Conservation (phyloP, 2,329 filamentous ascomycete species). For the Orbilia ellipsospora region DNA sequence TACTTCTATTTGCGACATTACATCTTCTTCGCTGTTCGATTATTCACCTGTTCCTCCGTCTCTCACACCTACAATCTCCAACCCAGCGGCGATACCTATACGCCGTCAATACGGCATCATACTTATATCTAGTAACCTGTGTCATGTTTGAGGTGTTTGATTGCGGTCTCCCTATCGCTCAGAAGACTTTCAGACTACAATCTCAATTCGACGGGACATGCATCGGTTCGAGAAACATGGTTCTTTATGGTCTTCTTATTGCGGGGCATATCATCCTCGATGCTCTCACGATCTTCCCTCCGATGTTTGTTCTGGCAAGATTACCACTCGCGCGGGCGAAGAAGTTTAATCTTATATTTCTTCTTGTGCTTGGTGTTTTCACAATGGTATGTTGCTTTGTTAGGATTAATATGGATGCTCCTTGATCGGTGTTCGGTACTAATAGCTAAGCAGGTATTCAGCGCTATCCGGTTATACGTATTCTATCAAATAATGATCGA, state of each 20-base stretch:
- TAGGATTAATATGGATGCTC: neutral
- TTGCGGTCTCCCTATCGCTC: constrained; percentile 1
- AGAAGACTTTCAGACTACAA: constrained; percentile 4
- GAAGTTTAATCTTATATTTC: constrained; percentile 41
- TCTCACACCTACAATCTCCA: constrained; percentile 21
- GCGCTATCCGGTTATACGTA: constrained; percentile 26
- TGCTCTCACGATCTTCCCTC: constrained; percentile 37
- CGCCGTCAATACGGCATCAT: constrained; percentile 15
- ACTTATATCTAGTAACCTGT: constrained; percentile 4
- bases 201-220: constrained; percentile 37
- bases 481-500: constrained; percentile 37
- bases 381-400: constrained; percentile 13
- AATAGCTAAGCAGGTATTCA: constrained; percentile 6
- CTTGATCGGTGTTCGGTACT: neutral
- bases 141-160: constrained; percentile 23
- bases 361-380: constrained; percentile 34
- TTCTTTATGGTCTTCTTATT: constrained; percentile 21
- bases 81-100: constrained; percentile 24
- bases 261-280: constrained; percentile 35
- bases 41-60: constrained; percentile 39
- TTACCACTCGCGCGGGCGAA: constrained; percentile 24
- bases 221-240: constrained; percentile 15
- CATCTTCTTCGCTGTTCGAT: constrained; percentile 40
- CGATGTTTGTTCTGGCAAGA: constrained; percentile 21
- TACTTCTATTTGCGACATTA: constrained; percentile 27